Conservation (phyloP, 768 basidiomycete genomes). For the Phlebiopsis flavidoalba region DNA sequence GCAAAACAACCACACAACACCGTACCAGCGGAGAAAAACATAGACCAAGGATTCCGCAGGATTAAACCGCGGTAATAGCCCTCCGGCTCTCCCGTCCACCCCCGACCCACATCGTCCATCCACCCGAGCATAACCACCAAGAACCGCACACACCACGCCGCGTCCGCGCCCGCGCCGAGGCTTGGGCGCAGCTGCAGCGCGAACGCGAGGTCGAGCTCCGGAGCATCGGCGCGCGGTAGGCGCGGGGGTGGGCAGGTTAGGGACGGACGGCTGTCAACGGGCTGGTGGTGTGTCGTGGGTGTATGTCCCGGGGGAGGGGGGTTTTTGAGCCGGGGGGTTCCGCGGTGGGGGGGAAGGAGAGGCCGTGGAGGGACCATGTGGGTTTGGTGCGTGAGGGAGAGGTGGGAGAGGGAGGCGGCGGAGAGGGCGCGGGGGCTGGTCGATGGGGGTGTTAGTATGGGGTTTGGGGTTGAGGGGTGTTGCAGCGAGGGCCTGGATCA, state of each 20-base stretch:
- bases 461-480: neutral
- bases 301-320: slow-evolving; percentile 19
- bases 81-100: slow-evolving; percentile 4
- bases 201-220: slow-evolving; percentile 57
- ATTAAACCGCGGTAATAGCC: neutral
- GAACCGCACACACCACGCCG: slow-evolving; percentile 77
- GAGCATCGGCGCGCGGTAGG: slow-evolving; percentile 19
- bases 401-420: slow-evolving; percentile 15
- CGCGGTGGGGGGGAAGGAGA: slow-evolving; percentile 31
- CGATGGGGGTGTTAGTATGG: slow-evolving; percentile 13
- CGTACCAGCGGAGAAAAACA: too few relatives aligned
- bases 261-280: slow-evolving; percentile 8
- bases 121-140: slow-evolving; percentile 78
- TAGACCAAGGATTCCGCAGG: neutral
- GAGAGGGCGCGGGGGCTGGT: slow-evolving; percentile 13
- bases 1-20: neutral
- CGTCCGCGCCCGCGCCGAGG: slow-evolving; percentile 62
- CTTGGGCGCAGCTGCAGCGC: slow-evolving; percentile 77
- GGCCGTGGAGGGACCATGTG: slow-evolving; percentile 38
- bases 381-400: slow-evolving; percentile 17
- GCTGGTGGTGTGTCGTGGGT: neutral
- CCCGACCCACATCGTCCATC: slow-evolving; percentile 54
- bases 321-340: slow-evolving; percentile 13
- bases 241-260: slow-evolving; percentile 9
- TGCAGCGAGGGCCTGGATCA: slow-evolving; percentile 37